Evolutionary conservation across 225 moss, liverwort and hornwort genomes (phyloP).

Genomic region (Antitrichia curtipendula): DNA sequence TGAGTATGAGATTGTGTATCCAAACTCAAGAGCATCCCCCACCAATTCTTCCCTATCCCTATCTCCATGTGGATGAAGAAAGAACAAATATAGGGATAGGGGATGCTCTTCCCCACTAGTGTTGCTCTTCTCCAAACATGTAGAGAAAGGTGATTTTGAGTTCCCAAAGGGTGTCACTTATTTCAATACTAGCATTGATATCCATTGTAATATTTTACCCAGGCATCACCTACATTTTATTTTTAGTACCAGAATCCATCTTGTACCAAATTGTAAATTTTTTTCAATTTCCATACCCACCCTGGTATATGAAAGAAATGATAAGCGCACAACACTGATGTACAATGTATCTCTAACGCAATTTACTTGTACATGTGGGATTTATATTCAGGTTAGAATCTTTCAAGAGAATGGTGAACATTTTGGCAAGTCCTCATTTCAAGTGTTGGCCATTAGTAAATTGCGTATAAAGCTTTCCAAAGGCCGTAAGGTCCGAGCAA

Average conservation of each 20-base stretch:
- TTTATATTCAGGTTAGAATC: conserved; percentile 20
- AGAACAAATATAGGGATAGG: too few species aligned
- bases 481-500: conserved; percentile 31
- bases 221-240: neutral
- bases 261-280: neutral
- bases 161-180: too few species aligned
- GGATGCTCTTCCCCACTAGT: too few species aligned
- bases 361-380: neutral
- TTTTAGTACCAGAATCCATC: neutral
- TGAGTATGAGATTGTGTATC: neutral
- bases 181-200: neutral
- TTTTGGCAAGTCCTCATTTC: conserved; percentile 5
- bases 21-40: neutral
- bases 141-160: too few species aligned
- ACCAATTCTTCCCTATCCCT: too few species aligned
- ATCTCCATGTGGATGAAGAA: too few species aligned
- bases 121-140: too few species aligned
- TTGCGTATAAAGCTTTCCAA: conserved; percentile 34
- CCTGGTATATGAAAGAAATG: neutral
- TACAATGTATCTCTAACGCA: neutral
- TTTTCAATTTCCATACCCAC: neutral
- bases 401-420: conserved; percentile 50
- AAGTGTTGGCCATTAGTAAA: conserved; percentile 26
- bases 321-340: neutral
- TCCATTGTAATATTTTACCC: neutral